Evolutionary conservation across 1,139 yeast species (phyloP).

Genomic region (Hyphopichia pseudoburtonii): DNA sequence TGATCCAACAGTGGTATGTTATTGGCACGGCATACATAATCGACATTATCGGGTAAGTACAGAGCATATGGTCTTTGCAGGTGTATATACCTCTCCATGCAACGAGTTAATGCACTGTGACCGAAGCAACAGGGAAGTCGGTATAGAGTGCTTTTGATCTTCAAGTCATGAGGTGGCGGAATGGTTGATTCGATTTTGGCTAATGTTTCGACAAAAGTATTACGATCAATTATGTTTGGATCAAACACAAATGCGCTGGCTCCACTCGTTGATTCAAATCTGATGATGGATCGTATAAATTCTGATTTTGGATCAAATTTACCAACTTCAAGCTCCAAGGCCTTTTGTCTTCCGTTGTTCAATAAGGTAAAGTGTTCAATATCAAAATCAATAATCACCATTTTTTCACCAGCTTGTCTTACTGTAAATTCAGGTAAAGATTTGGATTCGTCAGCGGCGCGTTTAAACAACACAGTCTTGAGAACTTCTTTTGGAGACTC

Average conservation of each 20-base stretch:
- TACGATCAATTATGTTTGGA: slow-evolving; percentile 17
- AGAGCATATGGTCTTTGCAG: slow-evolving; percentile 39
- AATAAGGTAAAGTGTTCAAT: slow-evolving; percentile 24
- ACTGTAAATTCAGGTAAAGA: slow-evolving; percentile 20
- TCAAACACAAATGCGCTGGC: slow-evolving; percentile 28
- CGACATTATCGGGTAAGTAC: slow-evolving; percentile 32
- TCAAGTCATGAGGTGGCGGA: slow-evolving; percentile 28
- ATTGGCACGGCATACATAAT: slow-evolving; percentile 31
- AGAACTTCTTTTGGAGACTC: slow-evolving; percentile 5
- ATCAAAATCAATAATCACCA: slow-evolving; percentile 33
- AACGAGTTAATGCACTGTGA: slow-evolving; percentile 28
- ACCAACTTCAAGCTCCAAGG: slow-evolving; percentile 11
- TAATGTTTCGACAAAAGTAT: slow-evolving; percentile 17
- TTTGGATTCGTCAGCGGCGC: slow-evolving; percentile 7
- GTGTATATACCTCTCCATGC: slow-evolving; percentile 31
- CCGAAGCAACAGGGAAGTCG: slow-evolving; percentile 31
- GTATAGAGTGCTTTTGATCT: slow-evolving; percentile 27
- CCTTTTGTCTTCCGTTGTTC: slow-evolving; percentile 32
- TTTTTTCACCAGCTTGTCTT: slow-evolving; percentile 34
- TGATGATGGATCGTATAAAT: slow-evolving; percentile 10
- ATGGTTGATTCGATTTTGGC: slow-evolving; percentile 21
- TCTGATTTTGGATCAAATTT: slow-evolving; percentile 10
- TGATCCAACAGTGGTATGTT: slow-evolving; percentile 23
- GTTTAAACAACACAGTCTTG: slow-evolving; percentile 15
- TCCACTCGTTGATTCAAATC: slow-evolving; percentile 28